These are phyloP conservation scores for Silene latifolia DNA, from an alignment of 148 eudicot genomes.

Conservation along the genomic window DNA sequence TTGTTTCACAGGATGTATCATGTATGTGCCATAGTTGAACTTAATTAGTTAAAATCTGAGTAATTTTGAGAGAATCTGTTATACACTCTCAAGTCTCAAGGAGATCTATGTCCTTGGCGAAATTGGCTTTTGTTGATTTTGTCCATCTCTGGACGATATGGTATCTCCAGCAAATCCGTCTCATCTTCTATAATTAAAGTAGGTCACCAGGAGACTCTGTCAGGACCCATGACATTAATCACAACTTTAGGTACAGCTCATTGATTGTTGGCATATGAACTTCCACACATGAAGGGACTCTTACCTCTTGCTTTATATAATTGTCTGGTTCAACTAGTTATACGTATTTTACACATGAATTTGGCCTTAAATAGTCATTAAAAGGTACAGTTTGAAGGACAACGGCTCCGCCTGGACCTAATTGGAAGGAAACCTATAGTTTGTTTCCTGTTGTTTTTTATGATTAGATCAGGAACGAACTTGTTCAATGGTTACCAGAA, in stretches of 20 bases:
- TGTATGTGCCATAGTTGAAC: conserved; percentile 51
- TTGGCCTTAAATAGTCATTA: not conserved
- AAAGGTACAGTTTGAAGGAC: not conserved
- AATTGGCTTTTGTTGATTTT: conserved; percentile 10
- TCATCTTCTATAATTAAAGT: conserved; percentile 3
- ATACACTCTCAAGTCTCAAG: conserved; percentile 12
- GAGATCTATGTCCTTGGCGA: conserved; percentile 9
- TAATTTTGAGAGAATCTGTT: not conserved
- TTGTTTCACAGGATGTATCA: conserved; percentile 49
- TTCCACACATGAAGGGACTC: conserved; percentile 3
- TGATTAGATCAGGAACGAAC: not conserved
- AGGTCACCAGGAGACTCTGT: not conserved
- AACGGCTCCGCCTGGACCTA: no score
- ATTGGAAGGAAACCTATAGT: not conserved
- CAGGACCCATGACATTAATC: not conserved
- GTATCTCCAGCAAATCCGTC: not conserved
- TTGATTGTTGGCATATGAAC: conserved; percentile 1
- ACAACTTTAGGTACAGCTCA: conserved; percentile 4
- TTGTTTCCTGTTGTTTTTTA: conserved; percentile 7
- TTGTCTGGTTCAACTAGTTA: not conserved
- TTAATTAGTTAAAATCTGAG: not conserved
- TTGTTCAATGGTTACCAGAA: not conserved
- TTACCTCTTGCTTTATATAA: conserved; percentile 14
- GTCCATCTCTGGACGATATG: conserved; percentile 1
- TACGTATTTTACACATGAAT: not conserved